These are phyloP conservation scores for Phytomonas sp. DNA, from an alignment of 208 protist species.

Conservation along the genomic window DNA sequence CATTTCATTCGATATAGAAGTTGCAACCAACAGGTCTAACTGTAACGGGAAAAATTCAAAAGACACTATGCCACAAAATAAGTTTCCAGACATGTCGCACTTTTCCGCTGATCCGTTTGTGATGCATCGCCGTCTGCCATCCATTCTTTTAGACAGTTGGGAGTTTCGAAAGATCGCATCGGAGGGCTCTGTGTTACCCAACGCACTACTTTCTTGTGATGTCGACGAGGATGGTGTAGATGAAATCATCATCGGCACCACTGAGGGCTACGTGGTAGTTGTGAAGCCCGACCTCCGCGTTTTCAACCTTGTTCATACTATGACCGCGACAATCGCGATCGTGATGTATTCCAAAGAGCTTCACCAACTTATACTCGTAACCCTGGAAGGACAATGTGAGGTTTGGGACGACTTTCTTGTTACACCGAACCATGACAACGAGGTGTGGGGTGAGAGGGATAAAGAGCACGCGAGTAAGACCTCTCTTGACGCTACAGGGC, in stretches of 20 bases:
- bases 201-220: conserved; percentile 68
- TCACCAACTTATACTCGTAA: conserved; percentile 60
- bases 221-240: conserved; percentile 74
- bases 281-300: conserved; percentile 61
- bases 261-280: conserved; percentile 68
- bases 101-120: conserved; percentile 14
- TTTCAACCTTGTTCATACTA: conserved; percentile 42
- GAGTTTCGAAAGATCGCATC: conserved; percentile 69
- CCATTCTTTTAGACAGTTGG: conserved; percentile 76
- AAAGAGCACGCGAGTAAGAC: not conserved
- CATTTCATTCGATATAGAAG: not conserved
- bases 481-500: not conserved
- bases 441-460: not conserved
- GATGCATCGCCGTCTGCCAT: conserved; percentile 25
- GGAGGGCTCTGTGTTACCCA: conserved; percentile 77
- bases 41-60: not conserved
- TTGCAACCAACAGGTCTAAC: not conserved
- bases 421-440: not conserved
- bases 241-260: conserved; percentile 80
- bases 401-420: conserved; percentile 62
- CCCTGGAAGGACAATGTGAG: conserved; percentile 84
- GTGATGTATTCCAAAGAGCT: conserved; percentile 52
- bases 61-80: not conserved
- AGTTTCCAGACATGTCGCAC: not conserved
- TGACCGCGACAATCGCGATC: conserved; percentile 79